phyloP scores from a whole-genome alignment of 225 moss, liverwort and hornwort species.

The Neckera pumila region DNA sequence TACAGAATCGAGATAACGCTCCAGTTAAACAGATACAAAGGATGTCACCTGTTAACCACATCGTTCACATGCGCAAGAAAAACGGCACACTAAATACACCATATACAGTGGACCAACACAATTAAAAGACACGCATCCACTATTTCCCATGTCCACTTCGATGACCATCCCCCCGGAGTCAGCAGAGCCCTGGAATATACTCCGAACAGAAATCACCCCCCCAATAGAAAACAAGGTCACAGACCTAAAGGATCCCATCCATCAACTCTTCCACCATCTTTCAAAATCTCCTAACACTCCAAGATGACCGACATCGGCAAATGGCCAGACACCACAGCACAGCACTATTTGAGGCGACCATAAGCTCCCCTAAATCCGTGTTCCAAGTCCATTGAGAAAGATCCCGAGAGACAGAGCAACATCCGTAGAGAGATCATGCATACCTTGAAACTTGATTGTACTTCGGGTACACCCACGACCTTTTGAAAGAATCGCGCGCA shows the following conservation, averaged over 20 bases:
- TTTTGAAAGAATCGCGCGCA: slow-evolving; percentile 1
- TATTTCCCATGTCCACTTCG: not conserved
- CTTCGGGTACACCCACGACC: not conserved
- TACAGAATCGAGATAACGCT: not conserved
- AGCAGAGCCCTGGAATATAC: slow-evolving; percentile 1
- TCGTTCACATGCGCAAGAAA: not conserved
- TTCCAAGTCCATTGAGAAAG: not conserved
- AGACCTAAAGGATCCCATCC: not conserved
- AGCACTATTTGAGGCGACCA: not conserved
- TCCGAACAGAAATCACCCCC: not conserved
- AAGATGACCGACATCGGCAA: not conserved
- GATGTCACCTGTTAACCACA: not conserved
- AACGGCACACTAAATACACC: not conserved
- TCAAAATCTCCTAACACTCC: not conserved
- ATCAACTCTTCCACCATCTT: not conserved
- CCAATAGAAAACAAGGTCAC: not conserved
- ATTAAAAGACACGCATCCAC: slow-evolving; percentile 2
- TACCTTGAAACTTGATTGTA: slow-evolving; percentile 20
- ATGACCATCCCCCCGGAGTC: not conserved
- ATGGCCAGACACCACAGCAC: not conserved
- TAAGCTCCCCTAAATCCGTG: not conserved
- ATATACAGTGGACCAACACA: not conserved
- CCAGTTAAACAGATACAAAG: not conserved
- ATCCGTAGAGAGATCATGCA: not conserved
- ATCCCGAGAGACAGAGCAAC: not conserved